These are phyloP conservation scores for Aurifilum marmelostoma DNA, from an alignment of 2,329 filamentous ascomycete genomes.

Conservation along the genomic window DNA sequence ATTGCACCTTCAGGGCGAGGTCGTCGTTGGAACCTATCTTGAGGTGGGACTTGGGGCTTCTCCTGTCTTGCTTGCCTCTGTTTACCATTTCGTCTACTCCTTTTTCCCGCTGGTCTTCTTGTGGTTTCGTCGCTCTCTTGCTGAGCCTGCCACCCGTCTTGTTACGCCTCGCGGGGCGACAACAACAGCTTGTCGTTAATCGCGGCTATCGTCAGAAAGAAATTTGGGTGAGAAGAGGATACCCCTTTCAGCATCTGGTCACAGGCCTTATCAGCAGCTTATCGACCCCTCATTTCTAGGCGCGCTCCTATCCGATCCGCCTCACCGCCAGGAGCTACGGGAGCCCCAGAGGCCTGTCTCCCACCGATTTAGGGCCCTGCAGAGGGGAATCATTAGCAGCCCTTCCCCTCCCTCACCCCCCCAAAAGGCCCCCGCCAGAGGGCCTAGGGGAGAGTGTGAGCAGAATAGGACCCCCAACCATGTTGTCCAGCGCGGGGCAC, in stretches of 20 bases:
- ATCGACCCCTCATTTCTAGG: slow-evolving; percentile 11
- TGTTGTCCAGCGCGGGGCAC: slow-evolving; percentile 29
- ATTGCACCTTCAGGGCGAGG: background rate
- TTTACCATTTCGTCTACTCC: background rate
- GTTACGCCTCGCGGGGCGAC: too few relatives aligned
- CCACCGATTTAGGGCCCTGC: slow-evolving; percentile 6
- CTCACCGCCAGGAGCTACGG: background rate
- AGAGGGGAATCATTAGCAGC: background rate
- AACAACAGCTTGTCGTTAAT: background rate
- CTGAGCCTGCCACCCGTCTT: background rate
- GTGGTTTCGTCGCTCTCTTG: too few relatives aligned
- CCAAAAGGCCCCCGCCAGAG: background rate
- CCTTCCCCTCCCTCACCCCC: background rate
- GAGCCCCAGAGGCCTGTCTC: background rate
- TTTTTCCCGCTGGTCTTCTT: background rate
- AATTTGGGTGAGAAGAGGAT: background rate
- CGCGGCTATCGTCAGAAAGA: background rate
- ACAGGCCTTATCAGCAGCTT: slow-evolving; percentile 7
- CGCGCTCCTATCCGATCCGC: background rate
- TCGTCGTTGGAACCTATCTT: background rate
- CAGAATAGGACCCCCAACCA: slow-evolving; percentile 4
- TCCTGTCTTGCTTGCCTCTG: background rate
- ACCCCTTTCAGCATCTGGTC: background rate
- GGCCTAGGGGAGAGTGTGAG: background rate
- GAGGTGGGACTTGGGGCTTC: background rate